These are phyloP conservation scores for Nicotiana otophora DNA, from an alignment of 257 asterid genomes.

Conservation along the genomic window DNA sequence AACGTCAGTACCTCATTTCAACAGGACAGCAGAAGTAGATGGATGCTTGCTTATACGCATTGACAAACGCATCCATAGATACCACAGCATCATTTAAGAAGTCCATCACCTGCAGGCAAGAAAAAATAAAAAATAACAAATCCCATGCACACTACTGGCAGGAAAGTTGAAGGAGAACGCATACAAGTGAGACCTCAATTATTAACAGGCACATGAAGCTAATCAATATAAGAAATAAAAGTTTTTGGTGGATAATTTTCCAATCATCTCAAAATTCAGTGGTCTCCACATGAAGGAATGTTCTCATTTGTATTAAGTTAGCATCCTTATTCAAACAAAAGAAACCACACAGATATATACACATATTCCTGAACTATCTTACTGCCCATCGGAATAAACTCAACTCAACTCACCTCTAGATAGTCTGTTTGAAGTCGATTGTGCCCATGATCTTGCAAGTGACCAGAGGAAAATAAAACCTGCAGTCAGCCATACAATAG, in stretches of 20 bases:
- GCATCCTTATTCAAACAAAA: background rate
- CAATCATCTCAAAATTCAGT: background rate
- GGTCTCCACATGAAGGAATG: background rate
- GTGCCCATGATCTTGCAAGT: conserved; percentile 55
- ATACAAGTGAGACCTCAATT: background rate
- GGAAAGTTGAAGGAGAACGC: background rate
- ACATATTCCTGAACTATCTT: background rate
- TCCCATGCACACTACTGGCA: background rate
- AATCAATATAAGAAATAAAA: background rate
- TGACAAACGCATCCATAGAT: conserved; percentile 75
- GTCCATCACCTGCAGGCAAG: conserved; percentile 75
- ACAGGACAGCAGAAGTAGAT: conserved; percentile 67
- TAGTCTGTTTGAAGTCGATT: conserved; percentile 61
- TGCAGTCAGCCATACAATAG: conserved; percentile 23
- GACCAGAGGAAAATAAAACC: conserved; percentile 62
- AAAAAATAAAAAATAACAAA: background rate
- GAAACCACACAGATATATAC: background rate
- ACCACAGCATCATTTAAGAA: conserved; percentile 90
- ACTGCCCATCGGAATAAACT: conserved; percentile 4
- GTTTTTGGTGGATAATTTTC: background rate
- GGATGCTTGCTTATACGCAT: conserved; percentile 72
- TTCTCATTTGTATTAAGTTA: background rate
- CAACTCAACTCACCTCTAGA: conserved; percentile 58
- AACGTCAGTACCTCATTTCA: conserved; percentile 55
- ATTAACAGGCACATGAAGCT: background rate